Evolutionary conservation across 768 basidiomycete genomes (phyloP).

Genomic region (Neoboletus brunneissimus): DNA sequence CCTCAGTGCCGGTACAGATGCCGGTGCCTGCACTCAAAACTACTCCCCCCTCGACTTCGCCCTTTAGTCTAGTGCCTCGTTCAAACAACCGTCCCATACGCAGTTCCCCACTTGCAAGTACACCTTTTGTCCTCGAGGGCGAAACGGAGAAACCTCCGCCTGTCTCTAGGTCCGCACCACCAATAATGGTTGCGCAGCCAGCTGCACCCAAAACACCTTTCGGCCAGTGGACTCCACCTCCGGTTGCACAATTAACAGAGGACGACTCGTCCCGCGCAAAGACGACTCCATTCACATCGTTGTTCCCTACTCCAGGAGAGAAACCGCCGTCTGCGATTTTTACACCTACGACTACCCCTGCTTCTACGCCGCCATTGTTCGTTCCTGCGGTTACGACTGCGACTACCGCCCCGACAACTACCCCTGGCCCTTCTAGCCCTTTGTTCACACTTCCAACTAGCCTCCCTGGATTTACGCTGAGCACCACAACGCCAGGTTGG

Average conservation of each 20-base stretch:
- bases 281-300: slow-evolving; percentile 47
- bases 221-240: slow-evolving; percentile 31
- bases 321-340: slow-evolving; percentile 11
- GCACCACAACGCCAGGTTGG: slow-evolving; percentile 5
- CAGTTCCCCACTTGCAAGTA: slow-evolving; percentile 73
- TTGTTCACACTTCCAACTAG: slow-evolving; percentile 10
- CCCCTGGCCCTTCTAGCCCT: slow-evolving; percentile 3
- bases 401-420: slow-evolving; percentile 5
- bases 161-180: slow-evolving; percentile 20
- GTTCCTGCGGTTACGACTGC: neutral
- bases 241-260: slow-evolving; percentile 11
- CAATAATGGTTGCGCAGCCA: slow-evolving; percentile 29
- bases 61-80: slow-evolving; percentile 48
- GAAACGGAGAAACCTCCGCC: slow-evolving; percentile 18
- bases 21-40: slow-evolving; percentile 16
- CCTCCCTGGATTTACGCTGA: slow-evolving; percentile 8
- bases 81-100: slow-evolving; percentile 55
- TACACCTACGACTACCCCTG: slow-evolving; percentile 3
- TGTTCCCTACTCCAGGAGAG: slow-evolving; percentile 22
- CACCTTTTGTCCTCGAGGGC: slow-evolving; percentile 47
- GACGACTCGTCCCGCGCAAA: slow-evolving; percentile 38
- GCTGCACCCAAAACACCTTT: slow-evolving; percentile 41
- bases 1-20: slow-evolving; percentile 14
- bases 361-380: neutral
- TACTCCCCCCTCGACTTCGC: slow-evolving; percentile 29